These are phyloP conservation scores for Macrophomina pseudophaseolina DNA, from an alignment of 2,329 filamentous ascomycete species.

Conservation along the genomic window DNA sequence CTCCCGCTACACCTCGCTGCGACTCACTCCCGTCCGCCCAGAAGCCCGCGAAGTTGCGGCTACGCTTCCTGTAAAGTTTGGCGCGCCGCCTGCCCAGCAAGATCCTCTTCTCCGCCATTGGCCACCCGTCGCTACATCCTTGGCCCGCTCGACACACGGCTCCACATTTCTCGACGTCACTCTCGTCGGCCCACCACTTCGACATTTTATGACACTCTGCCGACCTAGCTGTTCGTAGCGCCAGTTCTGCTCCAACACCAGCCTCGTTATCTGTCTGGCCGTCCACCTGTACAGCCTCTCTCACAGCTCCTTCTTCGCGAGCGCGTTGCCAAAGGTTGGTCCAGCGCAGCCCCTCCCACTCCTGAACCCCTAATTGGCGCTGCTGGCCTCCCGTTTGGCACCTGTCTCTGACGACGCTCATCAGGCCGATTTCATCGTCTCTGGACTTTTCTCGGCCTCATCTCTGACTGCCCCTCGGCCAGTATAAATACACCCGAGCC, in stretches of 20 bases:
- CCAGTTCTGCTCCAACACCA: background rate
- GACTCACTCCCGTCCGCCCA: background rate
- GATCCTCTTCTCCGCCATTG: constrained; percentile 24
- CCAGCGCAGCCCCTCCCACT: background rate
- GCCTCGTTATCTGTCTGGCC: background rate
- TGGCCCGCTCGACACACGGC: constrained; percentile 18
- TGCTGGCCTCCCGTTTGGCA: background rate
- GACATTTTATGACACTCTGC: constrained; percentile 6
- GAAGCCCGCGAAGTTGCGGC: constrained; percentile 7
- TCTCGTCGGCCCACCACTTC: constrained; percentile 14
- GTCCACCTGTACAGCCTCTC: background rate
- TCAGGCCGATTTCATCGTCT: constrained; percentile 7
- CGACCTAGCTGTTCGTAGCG: background rate
- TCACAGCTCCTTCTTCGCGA: background rate
- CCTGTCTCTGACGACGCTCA: constrained; percentile 16
- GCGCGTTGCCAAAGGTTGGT: constrained; percentile 14
- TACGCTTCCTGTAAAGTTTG: constrained; percentile 15
- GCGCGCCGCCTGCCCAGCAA: constrained; percentile 13
- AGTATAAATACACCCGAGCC: background rate
- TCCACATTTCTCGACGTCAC: constrained; percentile 28
- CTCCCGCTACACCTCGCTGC: constrained; percentile 2
- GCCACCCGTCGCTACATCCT: constrained; percentile 14
- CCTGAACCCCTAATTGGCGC: constrained; percentile 19
- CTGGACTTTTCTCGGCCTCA: constrained; percentile 18
- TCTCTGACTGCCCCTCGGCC: background rate